Percentiles rank a stretch among this genome's conserved stretches.
phyloP scores from a whole-genome alignment of 768 basidiomycete genomes.

The Boletus reticulatus region DNA sequence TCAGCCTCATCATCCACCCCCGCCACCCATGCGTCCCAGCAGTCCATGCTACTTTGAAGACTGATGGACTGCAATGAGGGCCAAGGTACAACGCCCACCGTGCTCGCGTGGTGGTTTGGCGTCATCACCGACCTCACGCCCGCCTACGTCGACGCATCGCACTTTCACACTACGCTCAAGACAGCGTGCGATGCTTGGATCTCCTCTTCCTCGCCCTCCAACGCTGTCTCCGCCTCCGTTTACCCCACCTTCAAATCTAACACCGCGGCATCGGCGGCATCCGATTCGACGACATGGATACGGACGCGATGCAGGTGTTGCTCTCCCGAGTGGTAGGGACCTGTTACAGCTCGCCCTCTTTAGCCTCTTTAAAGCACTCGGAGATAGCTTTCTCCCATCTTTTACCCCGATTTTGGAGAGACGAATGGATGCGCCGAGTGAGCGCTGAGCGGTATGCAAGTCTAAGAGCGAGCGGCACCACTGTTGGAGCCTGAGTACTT shows the following conservation, averaged over 20 bases:
- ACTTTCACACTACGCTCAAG: conserved; percentile 48
- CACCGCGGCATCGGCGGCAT: no score
- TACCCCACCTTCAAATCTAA: conserved; percentile 51
- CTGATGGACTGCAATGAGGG: neutral
- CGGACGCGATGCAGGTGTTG: conserved; percentile 26
- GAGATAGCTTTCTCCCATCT: conserved; percentile 45
- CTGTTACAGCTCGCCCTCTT: conserved; percentile 38
- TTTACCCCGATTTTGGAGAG: conserved; percentile 45
- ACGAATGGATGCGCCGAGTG: conserved; percentile 30
- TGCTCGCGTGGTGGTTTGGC: conserved; percentile 29
- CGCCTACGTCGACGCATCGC: conserved; percentile 44
- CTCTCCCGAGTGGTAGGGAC: conserved; percentile 6
- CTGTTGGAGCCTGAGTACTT: no score
- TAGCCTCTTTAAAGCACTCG: conserved; percentile 40
- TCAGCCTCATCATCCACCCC: conserved; percentile 24
- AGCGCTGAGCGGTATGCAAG: no score
- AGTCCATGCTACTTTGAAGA: conserved; percentile 25
- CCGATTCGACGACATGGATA: no score
- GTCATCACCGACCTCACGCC: conserved; percentile 45
- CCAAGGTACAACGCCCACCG: neutral
- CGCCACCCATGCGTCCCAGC: conserved; percentile 20
- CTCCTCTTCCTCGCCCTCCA: no score
- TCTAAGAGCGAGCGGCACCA: no score
- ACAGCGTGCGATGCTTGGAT: conserved; percentile 41
- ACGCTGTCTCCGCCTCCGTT: conserved; percentile 18